phyloP scores from a whole-genome alignment of 805 yeast genomes.

The Pichia scutulata region DNA sequence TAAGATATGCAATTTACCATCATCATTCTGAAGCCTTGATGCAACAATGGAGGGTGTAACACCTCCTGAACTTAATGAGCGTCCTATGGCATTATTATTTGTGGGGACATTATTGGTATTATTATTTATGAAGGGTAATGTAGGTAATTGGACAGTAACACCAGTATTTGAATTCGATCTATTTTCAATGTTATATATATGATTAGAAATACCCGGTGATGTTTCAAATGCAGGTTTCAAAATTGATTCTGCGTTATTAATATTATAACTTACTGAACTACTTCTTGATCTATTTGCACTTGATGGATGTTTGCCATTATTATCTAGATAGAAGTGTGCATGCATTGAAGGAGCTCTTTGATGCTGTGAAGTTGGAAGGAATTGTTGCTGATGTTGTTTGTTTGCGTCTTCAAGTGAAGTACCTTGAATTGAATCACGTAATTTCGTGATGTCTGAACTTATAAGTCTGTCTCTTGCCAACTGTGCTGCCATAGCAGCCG shows the following conservation, averaged over 20 bases:
- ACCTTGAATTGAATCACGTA: slow-evolving; percentile 21
- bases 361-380: slow-evolving; percentile 24
- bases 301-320: slow-evolving; percentile 46
- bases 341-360: slow-evolving; percentile 59
- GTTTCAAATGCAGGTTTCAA: slow-evolving; percentile 3
- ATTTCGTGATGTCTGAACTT: slow-evolving; percentile 10
- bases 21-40: slow-evolving; percentile 40
- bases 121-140: neutral
- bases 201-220: neutral
- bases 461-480: slow-evolving; percentile 25
- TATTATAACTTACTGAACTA: slow-evolving; percentile 13
- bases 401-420: slow-evolving; percentile 1
- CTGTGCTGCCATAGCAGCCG: slow-evolving; percentile 34
- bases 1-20: slow-evolving; percentile 47
- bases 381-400: neutral
- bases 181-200: neutral
- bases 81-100: neutral
- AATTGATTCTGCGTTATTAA: neutral
- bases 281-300: slow-evolving; percentile 31
- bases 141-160: neutral
- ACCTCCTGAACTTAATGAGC: slow-evolving; percentile 4
- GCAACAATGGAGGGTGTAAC: slow-evolving; percentile 18
- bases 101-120: neutral
- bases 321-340: slow-evolving; percentile 72
- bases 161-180: slow-evolving; percentile 5